Evolutionary conservation across 176 grass and related monocot genomes (phyloP).

Genomic region (Zizania latifolia): DNA sequence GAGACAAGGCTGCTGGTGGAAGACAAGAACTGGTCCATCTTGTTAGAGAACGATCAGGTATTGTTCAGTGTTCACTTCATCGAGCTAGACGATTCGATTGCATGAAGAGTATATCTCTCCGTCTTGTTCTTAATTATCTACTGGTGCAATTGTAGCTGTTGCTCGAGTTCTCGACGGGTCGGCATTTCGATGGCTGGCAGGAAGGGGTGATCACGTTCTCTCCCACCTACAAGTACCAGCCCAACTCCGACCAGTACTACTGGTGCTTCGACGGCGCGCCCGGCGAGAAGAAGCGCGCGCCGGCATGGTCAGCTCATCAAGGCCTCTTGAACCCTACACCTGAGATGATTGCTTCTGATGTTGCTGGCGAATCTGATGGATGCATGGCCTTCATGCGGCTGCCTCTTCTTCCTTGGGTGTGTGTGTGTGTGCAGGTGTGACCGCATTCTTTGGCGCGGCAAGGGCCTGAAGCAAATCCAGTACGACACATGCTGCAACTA

Average conservation of each 20-base stretch:
- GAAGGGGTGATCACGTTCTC: conserved; percentile 84
- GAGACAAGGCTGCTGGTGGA: conserved; percentile 56
- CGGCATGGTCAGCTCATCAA: conserved; percentile 59
- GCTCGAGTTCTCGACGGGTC: conserved; percentile 45
- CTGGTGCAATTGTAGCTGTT: conserved; percentile 38
- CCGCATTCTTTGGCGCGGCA: conserved; percentile 84
- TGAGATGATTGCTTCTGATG: neutral
- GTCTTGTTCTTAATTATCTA: neutral
- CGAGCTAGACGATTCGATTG: neutral
- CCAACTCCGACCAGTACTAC: conserved; percentile 73
- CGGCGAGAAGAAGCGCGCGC: conserved; percentile 61
- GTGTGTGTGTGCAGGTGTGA: conserved; percentile 67
- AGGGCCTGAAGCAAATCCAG: conserved; percentile 63
- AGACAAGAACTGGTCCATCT: conserved; percentile 57
- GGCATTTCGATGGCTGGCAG: conserved; percentile 64
- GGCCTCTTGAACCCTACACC: neutral
- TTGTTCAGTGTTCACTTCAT: too few relatives aligned
- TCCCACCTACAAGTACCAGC: conserved; percentile 87
- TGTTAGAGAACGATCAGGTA: conserved; percentile 78
- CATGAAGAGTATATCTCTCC: neutral
- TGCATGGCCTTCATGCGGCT: neutral
- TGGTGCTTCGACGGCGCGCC: conserved; percentile 23
- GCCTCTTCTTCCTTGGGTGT: neutral
- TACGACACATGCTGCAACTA: conserved; percentile 68
- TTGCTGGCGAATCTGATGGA: neutral